Evolutionary conservation across 345 rosid species (phyloP), one percentile per base, ranked within the genome.

Genomic region (Sonneratia alba): DNA sequence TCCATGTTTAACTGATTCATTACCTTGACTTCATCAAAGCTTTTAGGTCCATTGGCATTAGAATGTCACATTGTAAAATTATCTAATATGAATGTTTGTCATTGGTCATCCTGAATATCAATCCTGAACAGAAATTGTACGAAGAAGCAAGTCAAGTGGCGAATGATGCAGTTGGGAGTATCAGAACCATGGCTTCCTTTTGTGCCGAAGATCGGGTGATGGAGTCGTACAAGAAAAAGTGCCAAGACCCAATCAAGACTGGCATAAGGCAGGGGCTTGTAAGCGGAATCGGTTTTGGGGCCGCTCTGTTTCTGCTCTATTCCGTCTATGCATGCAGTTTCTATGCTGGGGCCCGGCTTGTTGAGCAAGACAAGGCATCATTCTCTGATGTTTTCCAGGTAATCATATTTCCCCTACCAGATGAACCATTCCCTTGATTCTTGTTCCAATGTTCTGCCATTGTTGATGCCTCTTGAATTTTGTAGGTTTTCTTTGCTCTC

Each of bases 91-190:
- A 0, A 18, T 34, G 5, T 55, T 19, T 2, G 6, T 55, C 24
- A 21, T 55, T 21, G 24, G 24, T 19, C 22, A 21, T 61, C 24
- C 14, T 7, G 36, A 24, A 61, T 27, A 24, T 27, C 45, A 12
- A 48, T 48, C 42, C 13, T 70, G 56, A 16, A 21, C 84, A 92
- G 97, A 73, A 72, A 55, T 77, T 81, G 87, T 90, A 90, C 13
- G 96, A 90, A 82, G 94, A 88, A 70, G 94, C 96, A 18, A 86
- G 96, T 73, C 97, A 92, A 79, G 92, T 92, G 72, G 97, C 96
- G 1, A 84, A 79, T n/a, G 96, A 92, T 69, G 96, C 97, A 0
- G 88, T 90, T 22, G 93, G 92, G n/a, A 84, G 94, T 34, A 92
- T 92, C 48, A 82, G 96, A 81, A 92, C 96, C 7, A 86, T 90